Percentiles rank a stretch among this genome's conserved stretches.
Evolutionary conservation across 768 basidiomycete species (phyloP).

Genomic region (Royoungia palumana): DNA sequence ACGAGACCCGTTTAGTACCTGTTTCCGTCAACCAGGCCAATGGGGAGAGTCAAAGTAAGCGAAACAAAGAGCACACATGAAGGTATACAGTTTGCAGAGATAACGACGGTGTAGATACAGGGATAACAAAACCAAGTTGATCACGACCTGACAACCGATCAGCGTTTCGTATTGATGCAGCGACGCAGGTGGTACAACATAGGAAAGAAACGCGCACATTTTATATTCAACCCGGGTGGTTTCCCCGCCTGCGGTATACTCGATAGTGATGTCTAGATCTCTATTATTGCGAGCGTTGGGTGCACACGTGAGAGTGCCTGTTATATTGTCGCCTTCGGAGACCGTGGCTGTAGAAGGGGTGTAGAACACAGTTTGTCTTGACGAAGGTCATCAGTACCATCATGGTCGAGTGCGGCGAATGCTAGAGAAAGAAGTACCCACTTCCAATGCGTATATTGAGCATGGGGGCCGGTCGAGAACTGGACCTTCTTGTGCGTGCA

Average conservation of each 20-base stretch:
- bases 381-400: constrained; percentile 1
- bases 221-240: constrained; percentile 59
- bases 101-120: constrained; percentile 3
- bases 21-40: constrained; percentile 12
- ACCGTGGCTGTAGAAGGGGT: constrained; percentile 76
- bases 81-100: constrained; percentile 13
- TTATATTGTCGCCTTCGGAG: constrained; percentile 66
- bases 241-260: constrained; percentile 51
- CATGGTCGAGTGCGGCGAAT: not conserved
- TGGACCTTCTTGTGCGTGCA: constrained; percentile 93
- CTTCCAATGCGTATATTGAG: constrained; percentile 97
- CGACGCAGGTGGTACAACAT: constrained; percentile 5
- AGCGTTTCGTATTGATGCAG: constrained; percentile 39
- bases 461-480: constrained; percentile 97
- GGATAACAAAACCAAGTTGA: constrained; percentile 17
- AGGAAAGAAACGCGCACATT: constrained; percentile 64
- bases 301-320: constrained; percentile 69
- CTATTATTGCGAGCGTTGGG: constrained; percentile 94
- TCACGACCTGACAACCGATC: constrained; percentile 76
- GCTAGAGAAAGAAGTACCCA: constrained; percentile 39
- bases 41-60: not conserved
- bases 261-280: constrained; percentile 86
- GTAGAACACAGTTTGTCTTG: constrained; percentile 96
- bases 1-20: constrained; percentile 26
- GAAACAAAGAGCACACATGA: constrained; percentile 1